phyloP scores from a whole-genome alignment of 352 stramenopile species.

The Pythium aristosporum region DNA sequence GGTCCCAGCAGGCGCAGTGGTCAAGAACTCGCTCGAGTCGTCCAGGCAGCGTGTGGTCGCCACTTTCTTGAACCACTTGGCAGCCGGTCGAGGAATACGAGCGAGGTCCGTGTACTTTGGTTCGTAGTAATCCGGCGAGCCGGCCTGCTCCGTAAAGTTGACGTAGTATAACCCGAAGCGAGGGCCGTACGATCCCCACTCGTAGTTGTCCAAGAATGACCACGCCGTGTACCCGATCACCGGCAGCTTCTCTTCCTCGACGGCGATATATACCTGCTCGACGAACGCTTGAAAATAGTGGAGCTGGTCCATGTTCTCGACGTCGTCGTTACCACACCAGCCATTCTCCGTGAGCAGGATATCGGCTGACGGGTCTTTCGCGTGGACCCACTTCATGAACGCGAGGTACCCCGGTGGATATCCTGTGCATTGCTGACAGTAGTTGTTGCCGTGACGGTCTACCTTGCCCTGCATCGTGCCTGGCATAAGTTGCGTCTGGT shows the following conservation, averaged over 20 bases:
- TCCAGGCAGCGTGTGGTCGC: constrained; percentile 13
- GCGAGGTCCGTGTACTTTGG: constrained; percentile 29
- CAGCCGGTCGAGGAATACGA: constrained; percentile 40
- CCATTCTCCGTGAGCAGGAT: constrained; percentile 71
- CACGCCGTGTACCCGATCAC: constrained; percentile 93
- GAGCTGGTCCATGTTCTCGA: constrained; percentile 62
- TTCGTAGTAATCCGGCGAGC: constrained; percentile 29
- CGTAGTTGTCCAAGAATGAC: constrained; percentile 94
- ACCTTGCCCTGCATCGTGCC: neutral
- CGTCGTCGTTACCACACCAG: constrained; percentile 58
- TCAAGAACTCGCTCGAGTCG: neutral
- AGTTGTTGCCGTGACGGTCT: constrained; percentile 49
- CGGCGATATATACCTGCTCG: constrained; percentile 55
- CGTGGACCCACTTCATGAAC: constrained; percentile 52
- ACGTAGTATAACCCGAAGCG: constrained; percentile 71
- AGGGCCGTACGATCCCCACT: constrained; percentile 84
- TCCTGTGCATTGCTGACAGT: constrained; percentile 80
- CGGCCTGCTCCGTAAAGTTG: constrained; percentile 42
- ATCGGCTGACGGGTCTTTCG: constrained; percentile 34
- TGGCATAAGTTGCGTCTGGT: neutral
- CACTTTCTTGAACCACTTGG: constrained; percentile 56
- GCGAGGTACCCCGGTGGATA: constrained; percentile 51
- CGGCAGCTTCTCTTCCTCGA: constrained; percentile 56
- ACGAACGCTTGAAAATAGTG: constrained; percentile 64
- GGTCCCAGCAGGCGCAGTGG: neutral